These are phyloP conservation scores for Hericium coralloides DNA, from an alignment of 768 basidiomycete genomes.

Conservation along the genomic window DNA sequence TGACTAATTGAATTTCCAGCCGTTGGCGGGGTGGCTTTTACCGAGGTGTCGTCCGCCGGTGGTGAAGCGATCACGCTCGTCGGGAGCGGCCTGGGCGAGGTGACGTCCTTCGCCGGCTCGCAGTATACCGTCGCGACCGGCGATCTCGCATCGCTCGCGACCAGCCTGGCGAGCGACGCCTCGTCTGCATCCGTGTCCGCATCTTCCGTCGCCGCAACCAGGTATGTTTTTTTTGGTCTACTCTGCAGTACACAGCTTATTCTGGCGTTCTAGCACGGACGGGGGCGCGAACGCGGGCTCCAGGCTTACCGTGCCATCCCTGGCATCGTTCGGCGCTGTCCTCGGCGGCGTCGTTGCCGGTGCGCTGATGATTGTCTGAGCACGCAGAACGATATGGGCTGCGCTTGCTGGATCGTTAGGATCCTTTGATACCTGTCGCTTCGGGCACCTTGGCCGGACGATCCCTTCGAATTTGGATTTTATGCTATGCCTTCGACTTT, in stretches of 20 bases:
- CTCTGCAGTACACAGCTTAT: not conserved
- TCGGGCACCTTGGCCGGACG: not conserved
- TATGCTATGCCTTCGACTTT: not conserved
- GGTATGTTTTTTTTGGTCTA: not conserved
- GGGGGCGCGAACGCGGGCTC: constrained; percentile 1
- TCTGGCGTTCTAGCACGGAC: not conserved
- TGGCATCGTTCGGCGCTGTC: constrained; percentile 8
- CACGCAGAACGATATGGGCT: too few relatives aligned
- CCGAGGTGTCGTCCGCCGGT: constrained; percentile 10
- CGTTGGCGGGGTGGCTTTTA: constrained; percentile 6
- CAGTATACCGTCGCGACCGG: constrained; percentile 12
- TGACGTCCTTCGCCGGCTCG: constrained; percentile 11
- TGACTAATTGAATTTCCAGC: not conserved
- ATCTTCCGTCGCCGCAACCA: not conserved
- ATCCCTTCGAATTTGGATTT: not conserved
- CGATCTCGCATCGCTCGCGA: not conserved
- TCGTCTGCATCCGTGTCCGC: not conserved
- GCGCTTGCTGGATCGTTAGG: not conserved
- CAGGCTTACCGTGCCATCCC: not conserved
- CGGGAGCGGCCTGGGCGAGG: constrained; percentile 5
- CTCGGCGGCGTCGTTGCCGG: constrained; percentile 9
- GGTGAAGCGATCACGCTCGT: constrained; percentile 12
- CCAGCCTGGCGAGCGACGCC: not conserved
- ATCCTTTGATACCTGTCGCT: not conserved
- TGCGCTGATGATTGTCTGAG: constrained; percentile 8